Evolutionary conservation across 2,329 filamentous ascomycete species (phyloP), one percentile per base, ranked within the genome.

Genomic region (Arachnomyces sp.): DNA sequence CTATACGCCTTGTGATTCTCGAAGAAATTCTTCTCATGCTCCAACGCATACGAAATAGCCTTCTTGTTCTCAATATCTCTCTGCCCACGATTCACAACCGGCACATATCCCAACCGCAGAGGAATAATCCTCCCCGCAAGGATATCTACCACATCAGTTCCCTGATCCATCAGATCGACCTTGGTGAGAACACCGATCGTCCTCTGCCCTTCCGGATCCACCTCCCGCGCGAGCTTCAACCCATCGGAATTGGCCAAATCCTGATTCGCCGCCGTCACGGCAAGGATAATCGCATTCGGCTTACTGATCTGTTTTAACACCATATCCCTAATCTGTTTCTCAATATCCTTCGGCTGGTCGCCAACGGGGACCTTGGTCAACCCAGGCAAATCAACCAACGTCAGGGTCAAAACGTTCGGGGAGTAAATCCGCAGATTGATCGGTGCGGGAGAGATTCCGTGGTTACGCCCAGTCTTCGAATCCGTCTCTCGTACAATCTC

Each of bases 361-460:
- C 90, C 90, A 29, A 96, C 89, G 7, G 90, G 90, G 41, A 96
- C 90, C 70, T 94, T 95, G 49, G 92, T 98, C 60, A 98, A 69
- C 65, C 92, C 92, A 34, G 92, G 92, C 67, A 98, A 70, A 75
- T 98, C 92, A 57, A 98, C 92, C 43, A 98, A 75, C 5, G 92
- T 98, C 53, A 98, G 75, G 42, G 93, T 98, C 45, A 98, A 79
- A 62, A 98, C 93, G 59, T 98, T 95, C 39, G 92, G 92, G 38
- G 90, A 96, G 77, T 94, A 96, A 68, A 98, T 95, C 59, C 92
- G 82, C 57, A 98, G 74, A 72, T 96, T 96, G 75, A 98, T 98
- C 37, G 92, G 92, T 25, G 86, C 84, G 16, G 92, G 86, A 34
- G 90, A 96, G 67, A 98, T 98, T 65, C 90, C 92, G 37, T 84